These are phyloP conservation scores for Kluyveromyces wickerhamii DNA, from an alignment of 805 yeast species.

Conservation along the genomic window DNA sequence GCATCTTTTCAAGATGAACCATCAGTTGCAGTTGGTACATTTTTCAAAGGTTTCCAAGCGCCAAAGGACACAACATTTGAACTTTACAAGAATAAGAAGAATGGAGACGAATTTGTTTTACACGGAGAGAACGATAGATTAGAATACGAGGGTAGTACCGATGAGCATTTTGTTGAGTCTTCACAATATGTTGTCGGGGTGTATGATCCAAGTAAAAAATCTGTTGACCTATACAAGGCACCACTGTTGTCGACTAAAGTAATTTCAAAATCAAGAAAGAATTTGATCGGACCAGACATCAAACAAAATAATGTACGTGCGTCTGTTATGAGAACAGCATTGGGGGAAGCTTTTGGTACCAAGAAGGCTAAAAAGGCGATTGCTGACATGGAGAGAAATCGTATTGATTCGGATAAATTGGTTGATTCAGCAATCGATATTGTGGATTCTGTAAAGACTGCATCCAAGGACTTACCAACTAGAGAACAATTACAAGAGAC, in stretches of 20 bases:
- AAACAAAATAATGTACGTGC: conserved; percentile 44
- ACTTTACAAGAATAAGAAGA: conserved; percentile 42
- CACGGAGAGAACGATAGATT: conserved; percentile 75
- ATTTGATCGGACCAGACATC: conserved; percentile 53
- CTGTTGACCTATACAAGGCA: conserved; percentile 55
- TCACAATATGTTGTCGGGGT: conserved; percentile 64
- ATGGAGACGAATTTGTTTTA: conserved; percentile 37
- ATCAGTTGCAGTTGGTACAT: conserved; percentile 54
- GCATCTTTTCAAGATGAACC: conserved; percentile 39
- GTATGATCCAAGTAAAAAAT: conserved; percentile 58
- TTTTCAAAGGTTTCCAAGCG: conserved; percentile 67
- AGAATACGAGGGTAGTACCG: conserved; percentile 58
- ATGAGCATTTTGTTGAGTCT: conserved; percentile 30
- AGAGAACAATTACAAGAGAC: conserved; percentile 50
- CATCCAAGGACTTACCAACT: conserved; percentile 69
- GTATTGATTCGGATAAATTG: conserved; percentile 77
- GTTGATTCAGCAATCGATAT: conserved; percentile 71
- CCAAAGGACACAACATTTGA: conserved; percentile 55
- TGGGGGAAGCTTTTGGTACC: conserved; percentile 97
- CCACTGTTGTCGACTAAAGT: conserved; percentile 59
- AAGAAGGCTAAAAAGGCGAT: conserved; percentile 92
- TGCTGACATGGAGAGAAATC: conserved; percentile 68
- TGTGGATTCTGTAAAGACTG: conserved; percentile 64
- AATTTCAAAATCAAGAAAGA: conserved; percentile 51
- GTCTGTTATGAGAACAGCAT: conserved; percentile 62